These are phyloP conservation scores for Penicillium corylophilum DNA, from an alignment of 2,329 filamentous ascomycete genomes.

Conservation along the genomic window DNA sequence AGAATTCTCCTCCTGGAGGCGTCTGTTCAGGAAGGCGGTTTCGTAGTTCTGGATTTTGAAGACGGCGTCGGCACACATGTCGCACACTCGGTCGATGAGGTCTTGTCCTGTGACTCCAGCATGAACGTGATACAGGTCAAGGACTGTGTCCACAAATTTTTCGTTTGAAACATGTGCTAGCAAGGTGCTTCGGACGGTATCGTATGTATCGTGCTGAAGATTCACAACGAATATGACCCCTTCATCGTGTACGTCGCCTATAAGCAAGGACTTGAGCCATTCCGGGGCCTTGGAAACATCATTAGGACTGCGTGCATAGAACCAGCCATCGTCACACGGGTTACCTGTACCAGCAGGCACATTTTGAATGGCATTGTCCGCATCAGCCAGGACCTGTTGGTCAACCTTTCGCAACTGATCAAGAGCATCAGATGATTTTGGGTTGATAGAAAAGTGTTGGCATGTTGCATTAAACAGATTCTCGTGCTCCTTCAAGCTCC, in stretches of 20 bases:
- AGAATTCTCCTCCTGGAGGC: conserved; percentile 2
- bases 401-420: conserved; percentile 8
- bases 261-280: conserved; percentile 5
- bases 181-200: conserved; percentile 5
- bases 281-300: not conserved
- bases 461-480: conserved; percentile 4
- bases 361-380: conserved; percentile 11
- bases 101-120: not conserved
- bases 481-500: conserved; percentile 5
- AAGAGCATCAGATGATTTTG: conserved; percentile 1
- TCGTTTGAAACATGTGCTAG: conserved; percentile 1
- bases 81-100: conserved; percentile 1
- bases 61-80: conserved; percentile 6
- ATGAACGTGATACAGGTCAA: conserved; percentile 6
- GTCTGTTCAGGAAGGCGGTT: conserved; percentile 5
- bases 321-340: conserved; percentile 15
- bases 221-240: conserved; percentile 9
- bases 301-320: conserved; percentile 10
- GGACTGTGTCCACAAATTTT: conserved; percentile 2
- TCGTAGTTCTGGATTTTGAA: conserved; percentile 10
- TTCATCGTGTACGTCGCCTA: conserved; percentile 15
- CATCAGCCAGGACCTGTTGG: conserved; percentile 11
- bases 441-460: conserved; percentile 9
- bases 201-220: conserved; percentile 8
- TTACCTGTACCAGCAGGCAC: conserved; percentile 7